phyloP scores from a whole-genome alignment of 495 filamentous ascomycete species.

The Echria macrotheca region DNA sequence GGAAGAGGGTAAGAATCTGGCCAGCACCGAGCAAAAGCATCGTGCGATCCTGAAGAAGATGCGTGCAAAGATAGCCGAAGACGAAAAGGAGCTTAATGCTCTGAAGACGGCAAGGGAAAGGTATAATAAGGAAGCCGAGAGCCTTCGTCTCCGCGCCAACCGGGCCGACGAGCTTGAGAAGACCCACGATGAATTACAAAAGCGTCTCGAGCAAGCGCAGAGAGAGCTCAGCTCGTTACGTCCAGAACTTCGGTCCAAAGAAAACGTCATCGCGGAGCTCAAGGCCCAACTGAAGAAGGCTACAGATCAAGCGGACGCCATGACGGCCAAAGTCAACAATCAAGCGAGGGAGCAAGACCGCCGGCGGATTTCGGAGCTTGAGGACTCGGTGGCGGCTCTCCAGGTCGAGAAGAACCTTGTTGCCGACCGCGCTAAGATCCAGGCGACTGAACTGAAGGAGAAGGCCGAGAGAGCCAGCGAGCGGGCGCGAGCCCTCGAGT shows the following conservation, averaged over 20 bases:
- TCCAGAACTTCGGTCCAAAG: constrained; percentile 61
- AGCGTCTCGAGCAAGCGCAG: constrained; percentile 56
- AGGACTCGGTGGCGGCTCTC: constrained; percentile 63
- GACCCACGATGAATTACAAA: constrained; percentile 57
- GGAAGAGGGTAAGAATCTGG: constrained; percentile 87
- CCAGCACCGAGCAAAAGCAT: constrained; percentile 77
- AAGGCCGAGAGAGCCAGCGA: constrained; percentile 72
- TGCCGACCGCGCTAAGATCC: constrained; percentile 62
- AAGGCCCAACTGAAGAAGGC: constrained; percentile 66
- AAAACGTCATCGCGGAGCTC: constrained; percentile 60
- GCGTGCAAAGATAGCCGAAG: constrained; percentile 53
- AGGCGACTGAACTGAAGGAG: constrained; percentile 63
- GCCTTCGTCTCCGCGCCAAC: constrained; percentile 53
- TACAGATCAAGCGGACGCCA: constrained; percentile 58
- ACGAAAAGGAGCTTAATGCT: constrained; percentile 59
- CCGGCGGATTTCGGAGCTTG: constrained; percentile 58
- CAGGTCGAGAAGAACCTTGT: constrained; percentile 72
- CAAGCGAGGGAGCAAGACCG: constrained; percentile 63
- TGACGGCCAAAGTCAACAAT: constrained; percentile 61
- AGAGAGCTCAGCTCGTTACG: constrained; percentile 65
- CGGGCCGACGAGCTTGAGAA: constrained; percentile 65
- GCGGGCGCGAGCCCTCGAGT: constrained; percentile 60
- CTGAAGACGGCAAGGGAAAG: constrained; percentile 61
- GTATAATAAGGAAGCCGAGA: constrained; percentile 56
- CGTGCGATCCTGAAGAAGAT: constrained; percentile 79